These are phyloP conservation scores for Pterothamnion heteromorphum DNA, from an alignment of 31 red algal genomes.

Conservation along the genomic window DNA sequence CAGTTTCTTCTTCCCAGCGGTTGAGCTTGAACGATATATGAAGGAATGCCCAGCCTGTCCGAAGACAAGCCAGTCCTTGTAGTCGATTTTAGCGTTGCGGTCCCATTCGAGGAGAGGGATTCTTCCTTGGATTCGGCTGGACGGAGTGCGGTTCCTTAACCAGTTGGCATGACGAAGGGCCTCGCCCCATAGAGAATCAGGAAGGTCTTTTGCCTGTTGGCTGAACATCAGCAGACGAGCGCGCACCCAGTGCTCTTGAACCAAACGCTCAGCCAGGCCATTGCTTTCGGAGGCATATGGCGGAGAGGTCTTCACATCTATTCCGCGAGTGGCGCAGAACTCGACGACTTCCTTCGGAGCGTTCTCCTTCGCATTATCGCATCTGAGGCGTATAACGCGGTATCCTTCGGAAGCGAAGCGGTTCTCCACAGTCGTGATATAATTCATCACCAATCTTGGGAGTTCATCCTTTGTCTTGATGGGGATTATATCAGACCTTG, in stretches of 20 bases:
- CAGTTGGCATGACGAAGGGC: conserved; percentile 51
- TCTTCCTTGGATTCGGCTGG: background rate
- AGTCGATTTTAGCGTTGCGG: background rate
- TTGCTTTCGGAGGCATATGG: conserved; percentile 51
- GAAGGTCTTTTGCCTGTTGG: conserved; percentile 32
- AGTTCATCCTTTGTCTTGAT: background rate
- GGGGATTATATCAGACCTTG: background rate
- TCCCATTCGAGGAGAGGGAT: conserved; percentile 41
- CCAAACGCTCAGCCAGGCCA: conserved; percentile 43
- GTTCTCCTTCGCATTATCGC: background rate
- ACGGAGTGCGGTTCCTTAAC: conserved; percentile 39
- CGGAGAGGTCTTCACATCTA: background rate
- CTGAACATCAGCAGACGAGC: conserved; percentile 36
- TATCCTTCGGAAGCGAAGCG: background rate
- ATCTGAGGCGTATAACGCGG: background rate
- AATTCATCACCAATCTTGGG: background rate
- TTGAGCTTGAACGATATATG: conserved; percentile 20
- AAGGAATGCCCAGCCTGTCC: background rate
- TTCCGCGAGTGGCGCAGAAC: background rate
- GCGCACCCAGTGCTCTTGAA: conserved; percentile 55
- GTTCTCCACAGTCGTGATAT: background rate
- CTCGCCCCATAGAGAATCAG: conserved; percentile 31
- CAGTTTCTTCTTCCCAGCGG: conserved; percentile 4
- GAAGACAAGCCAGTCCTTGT: background rate
- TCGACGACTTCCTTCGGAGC: background rate